These are phyloP conservation scores for Colletotrichum chrysophilum DNA, from an alignment of 2,329 filamentous ascomycete genomes.

Conservation along the genomic window DNA sequence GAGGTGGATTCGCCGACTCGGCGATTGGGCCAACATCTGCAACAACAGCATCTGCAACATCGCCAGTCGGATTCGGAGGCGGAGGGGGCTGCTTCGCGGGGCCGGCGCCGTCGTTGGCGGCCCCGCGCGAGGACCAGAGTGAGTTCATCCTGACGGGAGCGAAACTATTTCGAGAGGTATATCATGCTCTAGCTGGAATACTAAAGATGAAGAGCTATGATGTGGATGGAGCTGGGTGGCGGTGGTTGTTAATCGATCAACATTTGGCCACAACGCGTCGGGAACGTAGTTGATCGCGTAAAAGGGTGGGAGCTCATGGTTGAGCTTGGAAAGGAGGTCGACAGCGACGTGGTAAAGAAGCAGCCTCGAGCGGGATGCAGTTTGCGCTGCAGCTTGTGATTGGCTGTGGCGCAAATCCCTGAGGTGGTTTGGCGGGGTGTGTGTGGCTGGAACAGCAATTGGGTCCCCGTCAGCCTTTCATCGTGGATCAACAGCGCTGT, in stretches of 20 bases:
- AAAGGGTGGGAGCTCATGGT: background rate
- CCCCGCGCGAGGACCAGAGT: conserved; percentile 42
- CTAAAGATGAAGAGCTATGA: background rate
- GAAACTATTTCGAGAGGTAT: background rate
- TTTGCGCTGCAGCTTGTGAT: conserved; percentile 19
- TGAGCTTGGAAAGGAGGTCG: conserved; percentile 1
- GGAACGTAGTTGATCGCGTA: background rate
- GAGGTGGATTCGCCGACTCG: conserved; percentile 40
- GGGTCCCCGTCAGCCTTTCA: background rate
- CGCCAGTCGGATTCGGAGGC: conserved; percentile 34
- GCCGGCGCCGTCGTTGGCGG: conserved; percentile 35
- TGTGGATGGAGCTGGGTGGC: background rate
- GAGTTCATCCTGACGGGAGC: conserved; percentile 46
- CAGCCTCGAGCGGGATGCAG: conserved; percentile 16
- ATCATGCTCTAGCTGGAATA: background rate
- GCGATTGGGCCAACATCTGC: conserved; percentile 34
- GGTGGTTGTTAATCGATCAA: background rate
- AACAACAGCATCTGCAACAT: conserved; percentile 48
- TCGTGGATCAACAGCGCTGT: background rate
- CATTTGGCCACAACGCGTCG: background rate
- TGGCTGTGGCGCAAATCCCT: background rate
- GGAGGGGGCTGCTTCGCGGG: conserved; percentile 5
- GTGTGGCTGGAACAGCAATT: background rate
- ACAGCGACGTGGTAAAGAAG: background rate
- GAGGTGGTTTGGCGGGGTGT: conserved; percentile 15